phyloP scores from a whole-genome alignment of 129 eudicot genomes.

The Tagetes erecta region DNA sequence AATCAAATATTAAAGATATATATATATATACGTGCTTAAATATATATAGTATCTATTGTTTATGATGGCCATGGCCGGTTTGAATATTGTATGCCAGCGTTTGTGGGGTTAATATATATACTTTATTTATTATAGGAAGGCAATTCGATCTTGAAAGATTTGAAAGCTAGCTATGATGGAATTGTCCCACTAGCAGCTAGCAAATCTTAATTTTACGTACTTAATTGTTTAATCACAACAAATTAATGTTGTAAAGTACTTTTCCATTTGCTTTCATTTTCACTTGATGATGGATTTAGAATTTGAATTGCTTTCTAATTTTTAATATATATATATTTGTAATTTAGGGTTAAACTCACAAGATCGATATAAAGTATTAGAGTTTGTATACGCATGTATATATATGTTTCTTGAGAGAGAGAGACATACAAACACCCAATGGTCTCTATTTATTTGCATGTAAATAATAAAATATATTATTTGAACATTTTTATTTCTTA shows the following conservation, averaged over 20 bases:
- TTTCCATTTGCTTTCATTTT: conserved; percentile 54
- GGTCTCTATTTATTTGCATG: too few species aligned
- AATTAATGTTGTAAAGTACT: conserved; percentile 42
- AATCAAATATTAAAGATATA: conserved; percentile 1
- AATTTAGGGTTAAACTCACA: too few species aligned
- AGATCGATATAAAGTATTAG: too few species aligned
- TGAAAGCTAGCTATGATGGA: background rate
- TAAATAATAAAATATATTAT: too few species aligned
- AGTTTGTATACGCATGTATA: too few species aligned
- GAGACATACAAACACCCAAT: too few species aligned
- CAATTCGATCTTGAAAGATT: conserved; percentile 14
- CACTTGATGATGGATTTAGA: conserved; percentile 32
- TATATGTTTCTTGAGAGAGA: too few species aligned
- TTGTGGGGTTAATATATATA: conserved; percentile 19
- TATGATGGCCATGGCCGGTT: background rate
- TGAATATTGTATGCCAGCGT: conserved; percentile 18
- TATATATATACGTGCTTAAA: too few species aligned
- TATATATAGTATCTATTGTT: background rate
- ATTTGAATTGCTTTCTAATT: conserved; percentile 5
- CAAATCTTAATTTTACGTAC: conserved; percentile 18
- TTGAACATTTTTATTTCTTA: too few species aligned
- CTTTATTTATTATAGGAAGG: background rate
- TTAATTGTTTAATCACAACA: conserved; percentile 31
- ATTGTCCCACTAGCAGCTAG: conserved; percentile 36
- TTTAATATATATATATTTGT: background rate